Evolutionary conservation across 306 rosid genomes (phyloP), one percentile per base, ranked within the genome.

Genomic region (Trifolium dubium): DNA sequence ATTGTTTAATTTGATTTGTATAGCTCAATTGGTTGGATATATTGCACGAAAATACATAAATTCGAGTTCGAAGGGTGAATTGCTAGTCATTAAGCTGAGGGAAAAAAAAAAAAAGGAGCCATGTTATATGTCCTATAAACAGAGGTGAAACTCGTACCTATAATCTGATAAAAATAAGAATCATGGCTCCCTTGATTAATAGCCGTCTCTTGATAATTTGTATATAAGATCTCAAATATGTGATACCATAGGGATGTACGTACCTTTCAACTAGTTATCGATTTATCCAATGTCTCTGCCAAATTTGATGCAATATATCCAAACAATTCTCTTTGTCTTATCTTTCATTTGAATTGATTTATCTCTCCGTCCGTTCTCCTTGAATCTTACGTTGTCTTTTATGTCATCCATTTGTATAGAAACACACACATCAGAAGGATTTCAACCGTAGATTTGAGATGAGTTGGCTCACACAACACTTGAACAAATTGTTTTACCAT

Each of bases 261-360:
- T n/a, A n/a, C n/a, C n/a, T 58, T 64, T 66, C 75, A 66, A n/a
- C n/a, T n/a, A 53, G 6, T 23, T 79, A 64, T 75, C 67, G 81
- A 32, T 32, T 69, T 10, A 67, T 79, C 68, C 84, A 29, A 80
- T 54, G 79, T 8, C 66, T 56, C 29, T 56, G 85, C 84, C 74
- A 70, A 51, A 67, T 49, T 41, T 53, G 69, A 73, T 73, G 10
- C 41, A 23, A 23, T 23, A 23, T 23, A 58, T 32, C 71, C 35
- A 59, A 6, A 47, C 53, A 55, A 15, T 44, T 40, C 23, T 54
- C 11, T 78, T 67, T 79, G 77, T 80, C 83, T 32, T 78, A 51
- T 75, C 64, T 32, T 75, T 56, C 40, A 41, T 65, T 75, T 39
- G 19, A 32, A 50, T 31, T 15, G 6, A 15, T 39, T 28, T 59